Base-by-base conservation (phyloP, 1,284 basidiomycete species). In the Takashimella tepidaria region DNA sequence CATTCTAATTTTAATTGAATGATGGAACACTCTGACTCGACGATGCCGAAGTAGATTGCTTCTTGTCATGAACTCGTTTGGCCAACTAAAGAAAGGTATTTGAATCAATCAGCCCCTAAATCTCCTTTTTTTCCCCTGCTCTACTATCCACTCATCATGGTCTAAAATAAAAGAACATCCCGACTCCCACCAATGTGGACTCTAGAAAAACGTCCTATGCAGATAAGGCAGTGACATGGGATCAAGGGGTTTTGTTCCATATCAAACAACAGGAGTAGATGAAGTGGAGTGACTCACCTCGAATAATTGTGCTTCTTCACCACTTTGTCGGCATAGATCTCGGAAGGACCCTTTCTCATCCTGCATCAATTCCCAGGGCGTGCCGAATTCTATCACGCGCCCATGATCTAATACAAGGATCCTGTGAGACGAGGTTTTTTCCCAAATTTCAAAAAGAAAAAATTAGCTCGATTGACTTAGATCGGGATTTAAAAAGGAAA, bases 381-480 rank as follows among this genome's bases (percentile, higher is more conserved):
- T 73, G 23, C 76, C 80, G 51, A 75, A 79, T 59, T 81, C 80
- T 8, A 78, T 61, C 4, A 80, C 75, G 21, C 66, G 56, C 13
- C 79, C 79, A 41, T 76, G 69, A 51, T 79, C 78, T 50, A 81
- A 69, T 11, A 81, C 79, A 23, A 81, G 64, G 47, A 82, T 79
- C 57, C 74, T 76, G 59, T n/a, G n/a, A n/a, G n/a, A n/a, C n/a
- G n/a, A n/a, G n/a, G n/a, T n/a, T n/a, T n/a, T n/a, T n/a, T n/a
- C n/a, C n/a, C n/a, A n/a, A n/a, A n/a, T n/a, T n/a, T n/a, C n/a
- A n/a, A n/a, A n/a, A n/a, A n/a, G n/a, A n/a, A n/a, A n/a, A n/a
- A n/a, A n/a, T n/a, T n/a, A n/a, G n/a, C n/a, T n/a, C n/a, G n/a
- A n/a, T n/a, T n/a, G n/a, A n/a, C n/a, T n/a, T n/a, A n/a, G n/a